Conservation (phyloP, 306 rosid genomes). For the Argentina anserina region DNA sequence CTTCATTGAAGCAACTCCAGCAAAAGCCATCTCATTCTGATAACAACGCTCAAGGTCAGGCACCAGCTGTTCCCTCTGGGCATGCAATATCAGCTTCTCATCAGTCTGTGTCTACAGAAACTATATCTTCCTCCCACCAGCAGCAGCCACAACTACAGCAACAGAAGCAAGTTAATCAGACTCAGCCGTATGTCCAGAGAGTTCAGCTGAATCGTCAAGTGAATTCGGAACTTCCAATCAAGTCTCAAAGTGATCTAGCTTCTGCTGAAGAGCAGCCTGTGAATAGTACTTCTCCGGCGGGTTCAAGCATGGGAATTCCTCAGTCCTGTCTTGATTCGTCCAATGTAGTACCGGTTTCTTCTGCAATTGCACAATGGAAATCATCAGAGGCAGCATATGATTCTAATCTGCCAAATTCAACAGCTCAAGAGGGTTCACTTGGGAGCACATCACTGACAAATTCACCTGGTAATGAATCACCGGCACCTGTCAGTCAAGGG, state of each 20-base stretch:
- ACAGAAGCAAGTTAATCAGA: slow-evolving; percentile 62
- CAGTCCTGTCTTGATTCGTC: slow-evolving; percentile 50
- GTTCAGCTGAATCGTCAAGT: slow-evolving; percentile 57
- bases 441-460: slow-evolving; percentile 54
- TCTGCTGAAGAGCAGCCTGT: slow-evolving; percentile 61
- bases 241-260: slow-evolving; percentile 55
- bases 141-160: slow-evolving; percentile 50
- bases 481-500: slow-evolving; percentile 51
- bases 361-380: slow-evolving; percentile 60
- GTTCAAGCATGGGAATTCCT: slow-evolving; percentile 45
- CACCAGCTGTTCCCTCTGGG: slow-evolving; percentile 48
- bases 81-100: slow-evolving; percentile 51
- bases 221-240: slow-evolving; percentile 50
- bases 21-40: slow-evolving; percentile 64
- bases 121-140: slow-evolving; percentile 50
- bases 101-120: slow-evolving; percentile 38
- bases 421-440: slow-evolving; percentile 42
- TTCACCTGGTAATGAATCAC: slow-evolving; percentile 54
- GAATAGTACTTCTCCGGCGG: slow-evolving; percentile 43
- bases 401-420: slow-evolving; percentile 48
- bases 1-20: slow-evolving; percentile 62
- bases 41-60: slow-evolving; percentile 50
- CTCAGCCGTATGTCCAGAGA: slow-evolving; percentile 59
- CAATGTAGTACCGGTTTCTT: slow-evolving; percentile 39
- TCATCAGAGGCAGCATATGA: slow-evolving; percentile 57